Evolutionary conservation across 805 yeast genomes (phyloP).

Genomic region (Cephaloascus albidus): DNA sequence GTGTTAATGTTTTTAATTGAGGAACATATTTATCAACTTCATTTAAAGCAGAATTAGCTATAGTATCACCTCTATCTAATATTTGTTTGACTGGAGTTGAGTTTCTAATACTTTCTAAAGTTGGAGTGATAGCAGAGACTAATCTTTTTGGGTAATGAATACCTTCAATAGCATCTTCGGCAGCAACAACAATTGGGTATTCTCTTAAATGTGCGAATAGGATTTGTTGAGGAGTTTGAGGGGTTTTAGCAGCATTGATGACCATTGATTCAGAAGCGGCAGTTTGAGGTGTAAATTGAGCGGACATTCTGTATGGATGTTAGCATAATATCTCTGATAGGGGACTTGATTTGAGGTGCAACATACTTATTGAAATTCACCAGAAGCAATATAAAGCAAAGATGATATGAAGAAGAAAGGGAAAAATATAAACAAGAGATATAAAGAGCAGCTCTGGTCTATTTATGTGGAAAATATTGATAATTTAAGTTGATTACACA

Average conservation of each 20-base stretch:
- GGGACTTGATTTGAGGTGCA: too few species aligned
- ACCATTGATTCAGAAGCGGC: background rate
- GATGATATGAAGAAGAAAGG: too few species aligned
- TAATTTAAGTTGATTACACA: too few species aligned
- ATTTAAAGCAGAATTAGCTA: constrained; percentile 44
- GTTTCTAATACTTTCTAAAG: constrained; percentile 10
- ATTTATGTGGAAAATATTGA: too few species aligned
- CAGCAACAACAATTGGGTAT: constrained; percentile 13
- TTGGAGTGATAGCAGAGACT: constrained; percentile 7
- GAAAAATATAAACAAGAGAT: too few species aligned
- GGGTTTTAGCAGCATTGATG: background rate
- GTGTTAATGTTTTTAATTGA: constrained; percentile 42
- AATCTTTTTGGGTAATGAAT: constrained; percentile 10
- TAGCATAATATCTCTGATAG: too few species aligned
- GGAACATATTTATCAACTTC: constrained; percentile 55
- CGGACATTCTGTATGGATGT: background rate
- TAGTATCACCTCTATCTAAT: constrained; percentile 38
- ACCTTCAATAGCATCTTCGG: constrained; percentile 7
- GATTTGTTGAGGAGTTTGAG: constrained; percentile 1
- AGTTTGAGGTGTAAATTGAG: background rate
- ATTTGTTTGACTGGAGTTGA: constrained; percentile 31
- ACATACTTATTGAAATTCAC: too few species aligned
- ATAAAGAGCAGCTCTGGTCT: too few species aligned
- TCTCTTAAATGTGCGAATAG: constrained; percentile 10
- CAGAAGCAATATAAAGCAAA: too few species aligned